Percentiles rank a stretch among this genome's conserved stretches.
These are phyloP conservation scores for Prillingera fragicola DNA, from an alignment of 1,284 basidiomycete genomes.

Conservation along the genomic window DNA sequence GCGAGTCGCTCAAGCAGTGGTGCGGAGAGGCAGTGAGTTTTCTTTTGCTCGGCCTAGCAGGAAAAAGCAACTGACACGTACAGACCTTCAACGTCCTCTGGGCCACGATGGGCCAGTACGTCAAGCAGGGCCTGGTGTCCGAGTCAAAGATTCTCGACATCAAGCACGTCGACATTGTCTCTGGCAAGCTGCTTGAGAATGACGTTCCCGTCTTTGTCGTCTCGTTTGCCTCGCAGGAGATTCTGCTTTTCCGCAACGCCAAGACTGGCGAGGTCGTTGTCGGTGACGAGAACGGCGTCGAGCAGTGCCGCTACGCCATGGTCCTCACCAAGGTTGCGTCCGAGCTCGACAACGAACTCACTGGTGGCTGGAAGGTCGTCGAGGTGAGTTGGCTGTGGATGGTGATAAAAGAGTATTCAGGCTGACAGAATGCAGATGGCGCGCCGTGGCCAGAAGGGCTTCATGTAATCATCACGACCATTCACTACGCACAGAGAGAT, in stretches of 20 bases:
- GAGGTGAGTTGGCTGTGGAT: conserved; percentile 60
- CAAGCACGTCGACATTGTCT: conserved; percentile 76
- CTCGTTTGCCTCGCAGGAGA: conserved; percentile 88
- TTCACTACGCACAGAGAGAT: background rate
- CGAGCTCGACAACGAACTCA: conserved; percentile 83
- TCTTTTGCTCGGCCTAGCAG: background rate
- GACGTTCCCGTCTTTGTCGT: conserved; percentile 86
- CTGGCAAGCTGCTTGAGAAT: conserved; percentile 82
- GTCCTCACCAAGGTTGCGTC: conserved; percentile 82
- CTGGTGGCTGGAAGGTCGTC: conserved; percentile 96
- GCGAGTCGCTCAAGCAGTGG: conserved; percentile 80
- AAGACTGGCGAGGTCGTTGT: conserved; percentile 79
- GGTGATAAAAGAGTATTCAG: too few species aligned
- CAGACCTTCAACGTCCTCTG: conserved; percentile 94
- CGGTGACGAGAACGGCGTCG: conserved; percentile 81
- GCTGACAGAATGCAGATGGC: conserved; percentile 23
- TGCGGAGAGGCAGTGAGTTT: conserved; percentile 83
- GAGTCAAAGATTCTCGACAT: conserved; percentile 92
- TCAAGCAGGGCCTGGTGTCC: conserved; percentile 79
- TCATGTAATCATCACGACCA: conserved; percentile 15
- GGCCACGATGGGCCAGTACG: conserved; percentile 94
- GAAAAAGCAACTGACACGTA: too few species aligned
- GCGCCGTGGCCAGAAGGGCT: conserved; percentile 27
- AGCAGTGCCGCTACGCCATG: conserved; percentile 88
- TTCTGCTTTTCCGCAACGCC: conserved; percentile 83